Percentiles rank a stretch among this genome's conserved stretches.
phyloP scores from a whole-genome alignment of 768 basidiomycete species.

The Termitomyces sp. region DNA sequence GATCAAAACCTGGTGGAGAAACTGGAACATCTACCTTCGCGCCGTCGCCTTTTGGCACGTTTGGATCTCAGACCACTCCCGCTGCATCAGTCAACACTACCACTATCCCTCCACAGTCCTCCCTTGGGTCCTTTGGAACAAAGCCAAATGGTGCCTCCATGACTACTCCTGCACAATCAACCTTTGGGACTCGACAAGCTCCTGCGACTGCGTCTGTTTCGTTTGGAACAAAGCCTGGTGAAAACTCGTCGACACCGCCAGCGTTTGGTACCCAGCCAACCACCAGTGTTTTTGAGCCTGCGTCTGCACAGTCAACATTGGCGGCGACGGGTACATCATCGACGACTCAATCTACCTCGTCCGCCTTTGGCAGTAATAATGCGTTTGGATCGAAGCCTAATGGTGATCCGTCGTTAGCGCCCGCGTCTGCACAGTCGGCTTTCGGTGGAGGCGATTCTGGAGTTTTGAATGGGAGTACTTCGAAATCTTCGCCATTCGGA shows the following conservation, averaged over 20 bases:
- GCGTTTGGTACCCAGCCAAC: constrained; percentile 5
- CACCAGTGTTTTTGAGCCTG: background rate
- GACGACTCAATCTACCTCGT: background rate
- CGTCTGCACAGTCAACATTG: constrained; percentile 1
- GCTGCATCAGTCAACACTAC: background rate
- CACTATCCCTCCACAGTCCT: background rate
- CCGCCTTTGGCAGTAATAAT: background rate
- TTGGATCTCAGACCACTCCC: background rate
- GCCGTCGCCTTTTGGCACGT: background rate
- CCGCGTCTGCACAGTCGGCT: background rate
- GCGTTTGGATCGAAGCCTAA: background rate
- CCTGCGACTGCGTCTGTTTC: background rate
- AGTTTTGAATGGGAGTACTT: background rate
- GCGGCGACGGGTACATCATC: background rate
- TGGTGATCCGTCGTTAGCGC: background rate
- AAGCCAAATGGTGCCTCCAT: background rate
- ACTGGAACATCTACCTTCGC: background rate
- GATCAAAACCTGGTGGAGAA: background rate
- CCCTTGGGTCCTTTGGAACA: background rate
- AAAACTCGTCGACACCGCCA: background rate
- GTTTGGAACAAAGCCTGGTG: constrained; percentile 5
- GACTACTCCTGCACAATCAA: background rate
- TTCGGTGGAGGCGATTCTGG: background rate
- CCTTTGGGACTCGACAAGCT: constrained; percentile 6
- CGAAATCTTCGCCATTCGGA: constrained; percentile 5